Percentiles rank a stretch among this genome's conserved stretches.
phyloP scores from a whole-genome alignment of 345 rosid species.

The Gossypium arboreum region DNA sequence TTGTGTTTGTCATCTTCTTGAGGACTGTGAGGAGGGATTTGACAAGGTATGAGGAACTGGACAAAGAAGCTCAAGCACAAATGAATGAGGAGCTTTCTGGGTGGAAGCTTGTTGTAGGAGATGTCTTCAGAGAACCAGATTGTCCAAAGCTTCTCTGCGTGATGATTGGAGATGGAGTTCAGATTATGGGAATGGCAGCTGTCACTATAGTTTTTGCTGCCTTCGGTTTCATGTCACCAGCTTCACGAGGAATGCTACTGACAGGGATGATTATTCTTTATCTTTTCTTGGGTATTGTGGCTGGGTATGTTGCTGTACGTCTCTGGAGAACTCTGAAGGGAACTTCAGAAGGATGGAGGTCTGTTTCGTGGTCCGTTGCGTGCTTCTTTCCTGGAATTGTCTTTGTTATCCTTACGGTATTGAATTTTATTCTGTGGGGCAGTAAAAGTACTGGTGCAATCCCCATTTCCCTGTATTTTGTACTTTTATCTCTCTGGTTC shows the following conservation, averaged over 20 bases:
- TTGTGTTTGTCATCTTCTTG: constrained; percentile 71
- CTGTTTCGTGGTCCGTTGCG: constrained; percentile 63
- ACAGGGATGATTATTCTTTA: constrained; percentile 85
- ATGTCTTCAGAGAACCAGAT: constrained; percentile 80
- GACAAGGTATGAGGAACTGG: constrained; percentile 77
- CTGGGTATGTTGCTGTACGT: constrained; percentile 73
- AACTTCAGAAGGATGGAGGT: constrained; percentile 72
- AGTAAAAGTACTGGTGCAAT: constrained; percentile 77
- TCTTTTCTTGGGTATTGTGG: constrained; percentile 64
- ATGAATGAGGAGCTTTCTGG: constrained; percentile 86
- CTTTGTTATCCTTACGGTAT: constrained; percentile 54
- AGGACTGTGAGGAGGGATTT: constrained; percentile 82
- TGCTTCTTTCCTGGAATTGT: constrained; percentile 85
- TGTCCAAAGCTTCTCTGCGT: constrained; percentile 65
- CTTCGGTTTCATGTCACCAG: constrained; percentile 78
- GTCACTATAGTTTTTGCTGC: constrained; percentile 78
- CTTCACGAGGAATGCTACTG: constrained; percentile 80
- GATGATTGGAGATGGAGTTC: constrained; percentile 75
- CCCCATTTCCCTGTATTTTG: constrained; percentile 66
- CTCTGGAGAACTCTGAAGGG: constrained; percentile 75
- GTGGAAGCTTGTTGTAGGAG: constrained; percentile 88
- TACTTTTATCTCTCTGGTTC: constrained; percentile 69
- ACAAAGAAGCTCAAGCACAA: constrained; percentile 81
- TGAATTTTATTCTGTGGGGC: constrained; percentile 75
- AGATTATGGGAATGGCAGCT: constrained; percentile 74